Conservation (phyloP, 2,329 filamentous ascomycete genomes). For the Ceratocystis cubensis region DNA sequence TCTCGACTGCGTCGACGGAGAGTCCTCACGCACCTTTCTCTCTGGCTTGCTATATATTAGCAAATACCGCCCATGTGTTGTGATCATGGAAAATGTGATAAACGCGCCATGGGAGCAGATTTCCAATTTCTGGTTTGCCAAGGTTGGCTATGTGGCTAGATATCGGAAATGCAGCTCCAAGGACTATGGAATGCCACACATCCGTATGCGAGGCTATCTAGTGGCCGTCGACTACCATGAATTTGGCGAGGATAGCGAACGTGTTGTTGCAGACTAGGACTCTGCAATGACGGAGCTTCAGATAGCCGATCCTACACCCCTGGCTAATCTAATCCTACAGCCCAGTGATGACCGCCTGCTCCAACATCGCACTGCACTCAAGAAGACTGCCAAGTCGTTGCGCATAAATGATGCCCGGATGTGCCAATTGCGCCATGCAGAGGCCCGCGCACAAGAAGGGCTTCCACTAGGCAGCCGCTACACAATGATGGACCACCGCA, state of each 20-base stretch:
- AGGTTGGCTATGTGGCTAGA: slow-evolving; percentile 43
- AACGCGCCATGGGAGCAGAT: slow-evolving; percentile 47
- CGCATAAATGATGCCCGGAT: slow-evolving; percentile 38
- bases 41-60: slow-evolving; percentile 47
- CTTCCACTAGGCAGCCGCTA: slow-evolving; percentile 41
- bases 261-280: slow-evolving; percentile 33
- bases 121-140: slow-evolving; percentile 29
- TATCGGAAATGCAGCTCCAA: slow-evolving; percentile 51
- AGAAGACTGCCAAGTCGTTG: slow-evolving; percentile 24
- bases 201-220: slow-evolving; percentile 47
- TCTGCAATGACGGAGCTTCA: slow-evolving; percentile 30
- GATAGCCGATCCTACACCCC: slow-evolving; percentile 47
- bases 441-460: slow-evolving; percentile 36
- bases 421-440: slow-evolving; percentile 48
- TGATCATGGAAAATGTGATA: slow-evolving; percentile 61
- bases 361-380: slow-evolving; percentile 37
- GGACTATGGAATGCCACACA: slow-evolving; percentile 62
- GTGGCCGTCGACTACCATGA: slow-evolving; percentile 38
- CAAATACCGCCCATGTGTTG: slow-evolving; percentile 44
- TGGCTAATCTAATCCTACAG: slow-evolving; percentile 48
- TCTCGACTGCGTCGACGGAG: slow-evolving; percentile 42
- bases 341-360: slow-evolving; percentile 43
- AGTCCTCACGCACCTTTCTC: slow-evolving; percentile 53
- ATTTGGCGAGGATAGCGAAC: slow-evolving; percentile 25
- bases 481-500: slow-evolving; percentile 46